Percentiles rank a stretch among this genome's conserved stretches.
Conservation (phyloP, 306 rosid species). For the Cucurbita maxima region DNA sequence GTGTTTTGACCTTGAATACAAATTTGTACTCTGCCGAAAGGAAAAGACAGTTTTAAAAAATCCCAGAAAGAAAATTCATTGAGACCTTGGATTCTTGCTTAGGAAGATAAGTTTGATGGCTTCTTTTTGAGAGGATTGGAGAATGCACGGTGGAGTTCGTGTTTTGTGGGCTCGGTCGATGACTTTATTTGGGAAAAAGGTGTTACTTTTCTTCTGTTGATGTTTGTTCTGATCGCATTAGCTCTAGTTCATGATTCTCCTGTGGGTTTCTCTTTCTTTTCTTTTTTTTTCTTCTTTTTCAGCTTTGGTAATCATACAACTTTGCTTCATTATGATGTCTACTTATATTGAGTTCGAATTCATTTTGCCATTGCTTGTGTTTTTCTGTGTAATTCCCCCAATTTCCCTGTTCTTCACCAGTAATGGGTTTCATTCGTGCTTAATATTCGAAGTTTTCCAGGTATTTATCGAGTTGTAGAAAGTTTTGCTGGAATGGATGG, state of each 20-base stretch:
- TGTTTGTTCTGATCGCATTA: conserved; percentile 14
- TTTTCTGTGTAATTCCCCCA: conserved; percentile 7
- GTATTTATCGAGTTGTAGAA: neutral
- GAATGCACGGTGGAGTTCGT: conserved; percentile 28
- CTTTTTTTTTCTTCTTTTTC: conserved; percentile 23
- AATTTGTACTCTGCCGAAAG: conserved; percentile 6
- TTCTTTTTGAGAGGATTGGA: conserved; percentile 26
- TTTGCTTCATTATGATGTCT: conserved; percentile 16
- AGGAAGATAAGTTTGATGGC: conserved; percentile 28
- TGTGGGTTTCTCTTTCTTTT: conserved; percentile 22
- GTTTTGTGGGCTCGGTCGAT: conserved; percentile 62
- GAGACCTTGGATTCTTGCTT: conserved; percentile 63
- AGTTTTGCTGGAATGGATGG: neutral
- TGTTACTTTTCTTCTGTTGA: conserved; percentile 13
- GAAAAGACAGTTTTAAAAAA: conserved; percentile 6
- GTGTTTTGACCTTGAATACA: conserved; percentile 12
- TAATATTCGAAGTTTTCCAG: conserved; percentile 2
- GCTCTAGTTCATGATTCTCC: conserved; percentile 12
- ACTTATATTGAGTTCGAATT: conserved; percentile 15
- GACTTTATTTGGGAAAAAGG: conserved; percentile 37
- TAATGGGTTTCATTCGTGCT: neutral
- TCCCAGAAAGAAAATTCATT: conserved; percentile 15
- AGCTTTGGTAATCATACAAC: conserved; percentile 18
- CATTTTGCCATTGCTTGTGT: conserved; percentile 14
- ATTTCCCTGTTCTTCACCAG: neutral